Evolutionary conservation across 129 eudicot species (phyloP).

Genomic region (Calendula officinalis): DNA sequence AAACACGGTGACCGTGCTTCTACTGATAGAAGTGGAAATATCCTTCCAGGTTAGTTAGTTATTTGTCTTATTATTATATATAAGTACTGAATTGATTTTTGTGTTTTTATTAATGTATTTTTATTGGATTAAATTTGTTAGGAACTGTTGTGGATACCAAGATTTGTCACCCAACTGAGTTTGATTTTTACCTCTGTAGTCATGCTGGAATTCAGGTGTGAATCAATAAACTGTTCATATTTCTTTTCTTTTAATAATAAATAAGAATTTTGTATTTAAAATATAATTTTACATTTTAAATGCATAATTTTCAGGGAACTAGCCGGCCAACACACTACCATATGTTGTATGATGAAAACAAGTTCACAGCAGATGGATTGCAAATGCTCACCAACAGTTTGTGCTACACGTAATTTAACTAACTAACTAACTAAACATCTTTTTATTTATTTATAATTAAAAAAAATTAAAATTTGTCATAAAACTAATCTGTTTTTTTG

Average conservation of each 20-base stretch:
- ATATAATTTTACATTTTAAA: background rate
- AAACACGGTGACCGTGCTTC: conserved; percentile 35
- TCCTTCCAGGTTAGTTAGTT: conserved; percentile 58
- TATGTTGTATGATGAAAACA: conserved; percentile 78
- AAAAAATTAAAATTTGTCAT: background rate
- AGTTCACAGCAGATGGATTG: conserved; percentile 58
- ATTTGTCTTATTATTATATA: background rate
- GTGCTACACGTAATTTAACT: conserved; percentile 61
- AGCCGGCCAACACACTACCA: conserved; percentile 88
- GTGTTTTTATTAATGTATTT: background rate
- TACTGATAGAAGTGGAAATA: conserved; percentile 81
- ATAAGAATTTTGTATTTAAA: background rate
- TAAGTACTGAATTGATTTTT: background rate
- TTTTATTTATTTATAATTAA: background rate
- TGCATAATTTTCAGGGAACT: conserved; percentile 52
- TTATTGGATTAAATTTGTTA: conserved; percentile 11
- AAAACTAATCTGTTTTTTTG: background rate
- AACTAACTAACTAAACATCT: background rate
- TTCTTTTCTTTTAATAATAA: background rate
- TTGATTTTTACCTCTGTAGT: conserved; percentile 79
- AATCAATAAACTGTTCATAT: background rate
- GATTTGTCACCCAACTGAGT: conserved; percentile 73
- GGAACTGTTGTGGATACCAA: conserved; percentile 74
- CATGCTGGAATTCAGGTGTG: conserved; percentile 97
- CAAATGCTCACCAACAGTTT: conserved; percentile 62